A percentile compares a stretch with the other conserved stretches of the same genome.
phyloP scores from a whole-genome alignment of 805 yeast genomes.

The Pichia sporocuriosa region DNA sequence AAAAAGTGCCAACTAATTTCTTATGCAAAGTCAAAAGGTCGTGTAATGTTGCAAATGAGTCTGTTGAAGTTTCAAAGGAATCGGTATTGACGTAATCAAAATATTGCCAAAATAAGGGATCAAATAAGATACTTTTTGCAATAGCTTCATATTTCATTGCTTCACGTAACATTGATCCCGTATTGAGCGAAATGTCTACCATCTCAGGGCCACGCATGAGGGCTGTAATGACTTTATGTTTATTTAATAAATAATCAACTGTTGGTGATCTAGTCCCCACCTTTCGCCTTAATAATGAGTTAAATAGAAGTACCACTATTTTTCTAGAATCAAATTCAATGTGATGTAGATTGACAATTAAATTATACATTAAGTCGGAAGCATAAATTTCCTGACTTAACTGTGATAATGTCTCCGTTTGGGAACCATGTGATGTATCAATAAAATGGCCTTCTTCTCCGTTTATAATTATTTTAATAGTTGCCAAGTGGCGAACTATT shows the following conservation, averaged over 20 bases:
- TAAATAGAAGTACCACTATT: constrained; percentile 67
- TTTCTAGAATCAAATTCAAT: constrained; percentile 89
- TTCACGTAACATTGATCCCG: constrained; percentile 78
- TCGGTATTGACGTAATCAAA: constrained; percentile 71
- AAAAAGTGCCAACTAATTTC: constrained; percentile 62
- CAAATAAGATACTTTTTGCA: constrained; percentile 50
- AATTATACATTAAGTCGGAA: constrained; percentile 57
- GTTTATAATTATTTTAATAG: constrained; percentile 51
- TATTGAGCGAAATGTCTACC: constrained; percentile 62
- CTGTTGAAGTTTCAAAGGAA: constrained; percentile 86
- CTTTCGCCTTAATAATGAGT: constrained; percentile 70
- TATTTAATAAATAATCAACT: constrained; percentile 68
- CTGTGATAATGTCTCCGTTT: constrained; percentile 67
- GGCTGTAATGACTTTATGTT: constrained; percentile 56
- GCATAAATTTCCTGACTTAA: constrained; percentile 75
- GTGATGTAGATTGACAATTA: constrained; percentile 52
- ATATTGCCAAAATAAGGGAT: constrained; percentile 69
- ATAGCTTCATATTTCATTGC: constrained; percentile 74
- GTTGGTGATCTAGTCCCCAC: constrained; percentile 76
- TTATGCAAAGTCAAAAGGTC: constrained; percentile 68
- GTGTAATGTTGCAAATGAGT: constrained; percentile 70
- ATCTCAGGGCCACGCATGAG: constrained; percentile 70
- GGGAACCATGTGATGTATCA: constrained; percentile 26
- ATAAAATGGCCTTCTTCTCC: constrained; percentile 34
- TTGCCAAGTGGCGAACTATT: constrained; percentile 54